A percentile compares a stretch with the other conserved stretches of the same genome.
phyloP scores from a whole-genome alignment of 2,329 filamentous ascomycete genomes.

The Alternaria ventricosa region DNA sequence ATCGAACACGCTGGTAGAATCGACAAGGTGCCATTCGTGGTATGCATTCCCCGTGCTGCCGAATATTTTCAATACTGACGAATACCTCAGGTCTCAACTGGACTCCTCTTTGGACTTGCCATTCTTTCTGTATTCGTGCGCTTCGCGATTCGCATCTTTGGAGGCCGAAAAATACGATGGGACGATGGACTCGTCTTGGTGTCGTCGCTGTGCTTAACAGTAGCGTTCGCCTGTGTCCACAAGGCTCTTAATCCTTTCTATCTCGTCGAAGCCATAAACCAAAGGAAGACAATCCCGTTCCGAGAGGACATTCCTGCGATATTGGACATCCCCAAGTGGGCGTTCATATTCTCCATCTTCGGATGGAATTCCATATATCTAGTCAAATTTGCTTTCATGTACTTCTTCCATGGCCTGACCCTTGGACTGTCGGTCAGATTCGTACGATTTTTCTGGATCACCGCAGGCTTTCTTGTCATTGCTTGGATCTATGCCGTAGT shows the following conservation, averaged over 20 bases:
- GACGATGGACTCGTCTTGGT: slow-evolving; percentile 1
- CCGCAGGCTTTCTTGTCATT: background rate
- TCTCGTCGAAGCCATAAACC: slow-evolving; percentile 10
- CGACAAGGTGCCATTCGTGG: background rate
- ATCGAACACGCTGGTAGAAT: slow-evolving; percentile 2
- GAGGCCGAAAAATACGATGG: background rate
- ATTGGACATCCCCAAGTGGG: slow-evolving; percentile 5
- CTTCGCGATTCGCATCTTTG: slow-evolving; percentile 4
- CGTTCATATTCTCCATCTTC: slow-evolving; percentile 1
- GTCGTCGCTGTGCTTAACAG: background rate
- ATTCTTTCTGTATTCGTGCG: background rate
- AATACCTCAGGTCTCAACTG: background rate
- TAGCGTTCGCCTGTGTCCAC: background rate
- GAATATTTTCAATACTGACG: background rate
- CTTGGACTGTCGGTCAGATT: background rate
- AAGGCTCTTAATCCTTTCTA: slow-evolving; percentile 6
- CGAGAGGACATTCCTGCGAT: slow-evolving; percentile 5
- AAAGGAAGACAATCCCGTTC: background rate
- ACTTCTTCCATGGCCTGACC: slow-evolving; percentile 3
- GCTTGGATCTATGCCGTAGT: background rate
- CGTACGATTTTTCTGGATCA: background rate
- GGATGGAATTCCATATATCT: slow-evolving; percentile 4
- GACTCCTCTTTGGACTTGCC: background rate
- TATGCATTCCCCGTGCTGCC: background rate
- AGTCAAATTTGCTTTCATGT: slow-evolving; percentile 10